Conservation (phyloP, 2,329 filamentous ascomycete species). For the Claviceps capensis region DNA sequence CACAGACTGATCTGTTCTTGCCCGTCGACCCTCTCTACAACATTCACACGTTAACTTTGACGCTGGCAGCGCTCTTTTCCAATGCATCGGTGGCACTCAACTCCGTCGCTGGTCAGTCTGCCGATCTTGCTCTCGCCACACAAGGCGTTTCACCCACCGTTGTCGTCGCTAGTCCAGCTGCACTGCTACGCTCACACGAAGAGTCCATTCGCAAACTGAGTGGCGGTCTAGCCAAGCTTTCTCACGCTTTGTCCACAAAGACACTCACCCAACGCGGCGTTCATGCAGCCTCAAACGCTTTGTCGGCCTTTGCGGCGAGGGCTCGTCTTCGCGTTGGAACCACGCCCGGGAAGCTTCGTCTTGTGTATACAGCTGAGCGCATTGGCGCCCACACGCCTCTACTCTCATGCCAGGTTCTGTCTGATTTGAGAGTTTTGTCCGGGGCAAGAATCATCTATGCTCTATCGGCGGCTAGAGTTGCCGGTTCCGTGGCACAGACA, state of each 20-base stretch:
- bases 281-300: slow-evolving; percentile 43
- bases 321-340: slow-evolving; percentile 45
- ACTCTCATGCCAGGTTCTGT: slow-evolving; percentile 56
- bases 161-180: slow-evolving; percentile 62
- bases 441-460: slow-evolving; percentile 74
- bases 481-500: slow-evolving; percentile 78
- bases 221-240: slow-evolving; percentile 49
- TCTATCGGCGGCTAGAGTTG: slow-evolving; percentile 68
- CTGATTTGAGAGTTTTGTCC: slow-evolving; percentile 70
- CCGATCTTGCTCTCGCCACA: slow-evolving; percentile 60
- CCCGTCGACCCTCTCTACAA: slow-evolving; percentile 70
- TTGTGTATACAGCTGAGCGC: slow-evolving; percentile 68
- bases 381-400: slow-evolving; percentile 47
- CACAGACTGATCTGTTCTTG: slow-evolving; percentile 65
- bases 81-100: slow-evolving; percentile 81
- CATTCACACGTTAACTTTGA: slow-evolving; percentile 66
- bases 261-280: slow-evolving; percentile 56
- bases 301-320: slow-evolving; percentile 41
- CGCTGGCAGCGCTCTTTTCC: slow-evolving; percentile 69
- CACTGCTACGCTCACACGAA: slow-evolving; percentile 53
- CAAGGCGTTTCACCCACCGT: slow-evolving; percentile 68
- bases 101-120: slow-evolving; percentile 63
- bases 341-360: slow-evolving; percentile 59
- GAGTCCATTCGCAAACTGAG: slow-evolving; percentile 45
- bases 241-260: slow-evolving; percentile 59